Base-by-base conservation (phyloP, 1,139 yeast species). In the Taphrina flavorubra region DNA sequence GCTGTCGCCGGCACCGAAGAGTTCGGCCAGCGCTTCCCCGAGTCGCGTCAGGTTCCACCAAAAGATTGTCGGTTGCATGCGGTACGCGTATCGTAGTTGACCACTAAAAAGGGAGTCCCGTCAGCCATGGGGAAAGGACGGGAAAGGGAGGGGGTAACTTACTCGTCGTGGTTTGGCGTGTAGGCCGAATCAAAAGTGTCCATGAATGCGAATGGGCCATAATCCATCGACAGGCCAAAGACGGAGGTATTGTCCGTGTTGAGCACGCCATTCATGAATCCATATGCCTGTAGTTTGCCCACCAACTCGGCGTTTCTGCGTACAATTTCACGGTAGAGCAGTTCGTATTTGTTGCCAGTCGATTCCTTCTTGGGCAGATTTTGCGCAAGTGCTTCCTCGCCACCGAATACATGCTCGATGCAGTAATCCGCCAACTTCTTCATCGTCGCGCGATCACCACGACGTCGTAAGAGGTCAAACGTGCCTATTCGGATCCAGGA, bases 191-290 rank as follows among this genome's bases (percentile, higher is more conserved):
- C 87, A 76, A 88, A 94, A 69, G 85, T 85, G 76, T 92, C 97
- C 87, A 89, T 78, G 68, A 92, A 89, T 34, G 96, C 89, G 79
- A 90, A 94, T 0, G 99, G 99, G 3, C 99, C 99, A 77, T 88
- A 94, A 78, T 94, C 99, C 79, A 94, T 85, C 0, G 97, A 86
- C 16, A 92, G 80, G 0, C 99, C 99, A 58, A 88, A 76, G 7
- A 94, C 82, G 0, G 97, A 90, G 0, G 97, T 91, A 76, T 94
- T 94, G 76, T 94, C 99, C 0, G 98, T 92, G 76, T 94, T 94
- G 70, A 94, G 81, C 1, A 94, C 99, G 6, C 99, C 99, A 75
- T 94, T 94, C 74, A 92, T 79, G 75, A 92, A 92, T 2, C 97
- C 98, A 77, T 92, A 92, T 0, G 88, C 84, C 77, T 94, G 98